Conservation (phyloP, 371 early-diverging fungal species). For the Mucor mucedo region DNA sequence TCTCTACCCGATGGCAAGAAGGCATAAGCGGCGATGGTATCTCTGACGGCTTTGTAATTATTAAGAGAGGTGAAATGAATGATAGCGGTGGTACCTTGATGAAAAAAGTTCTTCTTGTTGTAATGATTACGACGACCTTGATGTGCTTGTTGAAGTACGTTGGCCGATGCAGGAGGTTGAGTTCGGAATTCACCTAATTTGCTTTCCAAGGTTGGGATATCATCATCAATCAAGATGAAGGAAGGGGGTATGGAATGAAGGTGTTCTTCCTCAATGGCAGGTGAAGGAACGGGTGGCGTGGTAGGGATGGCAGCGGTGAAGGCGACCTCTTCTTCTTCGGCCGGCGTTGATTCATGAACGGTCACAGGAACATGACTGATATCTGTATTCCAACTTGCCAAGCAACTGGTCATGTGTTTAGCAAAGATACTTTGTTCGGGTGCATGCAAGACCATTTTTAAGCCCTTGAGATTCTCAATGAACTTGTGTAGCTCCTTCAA, state of each 20-base stretch:
- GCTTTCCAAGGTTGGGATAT: conserved; percentile 48
- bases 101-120: conserved; percentile 28
- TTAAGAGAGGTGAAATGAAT: conserved; percentile 61
- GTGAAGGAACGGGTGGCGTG: conserved; percentile 31
- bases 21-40: conserved; percentile 45
- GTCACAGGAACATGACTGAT: conserved; percentile 57
- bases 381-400: conserved; percentile 64
- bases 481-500: conserved; percentile 54
- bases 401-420: conserved; percentile 59
- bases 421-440: conserved; percentile 63
- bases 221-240: conserved; percentile 63
- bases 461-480: conserved; percentile 53
- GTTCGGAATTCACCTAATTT: conserved; percentile 42
- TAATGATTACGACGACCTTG: conserved; percentile 13
- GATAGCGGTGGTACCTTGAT: conserved; percentile 53
- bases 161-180: conserved; percentile 29
- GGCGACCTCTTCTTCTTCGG: too few species aligned
- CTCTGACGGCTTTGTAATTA: conserved; percentile 56
- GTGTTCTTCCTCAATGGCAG: conserved; percentile 41
- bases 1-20: conserved; percentile 16
- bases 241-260: conserved; percentile 47
- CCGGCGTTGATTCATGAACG: neutral
- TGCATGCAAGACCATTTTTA: conserved; percentile 60
- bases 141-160: conserved; percentile 22
- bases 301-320: neutral